Base-by-base conservation (phyloP, 768 basidiomycete species). In the Kwoniella mangroviensis region DNA sequence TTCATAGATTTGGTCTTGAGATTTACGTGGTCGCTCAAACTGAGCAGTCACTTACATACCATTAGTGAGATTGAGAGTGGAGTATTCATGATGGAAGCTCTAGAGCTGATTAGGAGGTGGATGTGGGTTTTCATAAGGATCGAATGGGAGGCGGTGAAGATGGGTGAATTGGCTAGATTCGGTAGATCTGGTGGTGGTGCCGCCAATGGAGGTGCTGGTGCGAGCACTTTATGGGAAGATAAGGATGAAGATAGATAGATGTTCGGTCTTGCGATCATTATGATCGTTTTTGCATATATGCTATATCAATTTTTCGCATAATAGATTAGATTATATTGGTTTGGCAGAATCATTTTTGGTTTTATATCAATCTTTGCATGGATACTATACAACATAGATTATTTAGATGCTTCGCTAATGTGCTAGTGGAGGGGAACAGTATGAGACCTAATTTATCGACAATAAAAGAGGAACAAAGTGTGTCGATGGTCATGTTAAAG, bases 111-210 rank as follows among this genome's bases (percentile, higher is more conserved):
- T 43, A 86, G 97, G 72, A 84, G 97, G 76, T 99, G 97, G 97
- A 87, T 98, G 85, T 99, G 97, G 97, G 94, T 97, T 28, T 98
- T 97, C 84, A 83, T 98, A 72, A 89, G 97, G 45, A 89, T 98
- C 52, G 97, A 99, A 84, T 99, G 96, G 97, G 96, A 98, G 84
- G 87, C 90, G 10, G 88, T 93, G 60, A 92, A 88, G 84, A 86
- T 85, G 77, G 82, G 84, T 12, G 78, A 82, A 51, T 75, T 63
- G 42, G 67, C 69, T n/a, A 69, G 73, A 24, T 74, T 69, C 55
- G 65, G 62, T 17, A 55, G 60, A 28, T 26, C 19, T 21, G 15
- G 17, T 3, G 55, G 41, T 12, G 56, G 34, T 45, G 67, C 60
- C n/a, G 34, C 34, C 1, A 62, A 26, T 45, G 40, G 21, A 22